Base-by-base conservation (phyloP, 2,329 filamentous ascomycete genomes). In the Hymenoscyphus fraxineus region DNA sequence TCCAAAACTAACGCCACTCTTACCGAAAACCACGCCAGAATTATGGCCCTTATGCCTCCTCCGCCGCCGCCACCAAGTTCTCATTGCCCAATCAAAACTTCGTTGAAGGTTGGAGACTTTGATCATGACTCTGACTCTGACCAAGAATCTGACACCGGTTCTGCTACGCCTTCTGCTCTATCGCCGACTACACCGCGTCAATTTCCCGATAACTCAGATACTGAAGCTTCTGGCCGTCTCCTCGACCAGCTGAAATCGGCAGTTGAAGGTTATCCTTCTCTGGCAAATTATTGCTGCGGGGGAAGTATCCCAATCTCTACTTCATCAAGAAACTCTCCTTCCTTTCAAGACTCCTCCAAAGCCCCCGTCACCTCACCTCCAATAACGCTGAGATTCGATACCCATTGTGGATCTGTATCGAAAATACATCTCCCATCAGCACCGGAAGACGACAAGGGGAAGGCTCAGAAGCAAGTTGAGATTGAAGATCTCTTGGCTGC, bases 401-500 rank as follows among this genome's bases (percentile, higher is more conserved):
- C 35, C n/a, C 31, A 55, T 44, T 55, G 41, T 19, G 61, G 59
- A 9, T 2, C n/a, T 15, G 41, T 39, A 3, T 51, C 3, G 1
- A 65, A 64, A 41, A 32, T 66, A 15, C 40, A 40, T 9, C 58
- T 68, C 31, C 64, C 64, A 57, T 40, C 64, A 2, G 19, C 22
- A 9, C 22, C 60, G 38, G 58, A 63, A 31, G 60, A 61, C 22
- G 60, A 65, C 13, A 63, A 51, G 39, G 58, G 51, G 15, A 47
- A 63, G 1, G 55, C 47, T 2, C 57, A 65, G 5, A 55, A 35
- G 5, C 64, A 65, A 40, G 22, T 41, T 15, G 59, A 44, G 12
- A 44, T 74, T 1, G 60, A 67, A 1, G 63, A 68, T 4, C 68
- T 81, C 0, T 66, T 78, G 0, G 54, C 66, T 0, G 74, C 76